These are phyloP conservation scores for Pseudogymnoascus sp. DNA, from an alignment of 2,329 filamentous ascomycete species.

Conservation along the genomic window DNA sequence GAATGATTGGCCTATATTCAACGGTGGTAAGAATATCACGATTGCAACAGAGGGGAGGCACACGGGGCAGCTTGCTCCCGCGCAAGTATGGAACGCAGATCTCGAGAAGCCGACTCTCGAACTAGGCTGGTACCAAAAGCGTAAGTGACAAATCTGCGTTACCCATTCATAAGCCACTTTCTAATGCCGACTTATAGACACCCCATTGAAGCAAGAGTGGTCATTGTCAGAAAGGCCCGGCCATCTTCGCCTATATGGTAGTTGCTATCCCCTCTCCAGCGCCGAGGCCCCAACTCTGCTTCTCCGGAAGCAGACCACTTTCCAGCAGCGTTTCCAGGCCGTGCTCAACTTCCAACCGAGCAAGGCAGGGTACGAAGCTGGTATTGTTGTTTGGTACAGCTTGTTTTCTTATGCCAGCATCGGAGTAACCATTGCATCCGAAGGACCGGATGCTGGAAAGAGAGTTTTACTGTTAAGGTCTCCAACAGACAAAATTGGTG, in stretches of 20 bases:
- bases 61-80: slow-evolving; percentile 16
- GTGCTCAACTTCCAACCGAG: slow-evolving; percentile 40
- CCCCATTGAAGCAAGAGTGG: slow-evolving; percentile 40
- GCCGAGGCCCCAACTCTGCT: slow-evolving; percentile 46
- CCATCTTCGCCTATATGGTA: slow-evolving; percentile 42
- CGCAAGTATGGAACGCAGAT: slow-evolving; percentile 31
- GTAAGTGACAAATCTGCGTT: slow-evolving; percentile 14
- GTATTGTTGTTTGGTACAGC: slow-evolving; percentile 47
- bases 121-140: slow-evolving; percentile 35
- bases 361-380: slow-evolving; percentile 41
- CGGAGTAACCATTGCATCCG: slow-evolving; percentile 27
- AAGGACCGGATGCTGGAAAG: neutral
- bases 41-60: slow-evolving; percentile 28
- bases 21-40: slow-evolving; percentile 16
- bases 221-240: slow-evolving; percentile 38
- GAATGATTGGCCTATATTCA: slow-evolving; percentile 20
- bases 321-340: slow-evolving; percentile 35
- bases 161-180: neutral
- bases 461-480: neutral
- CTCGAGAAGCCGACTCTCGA: slow-evolving; percentile 28
- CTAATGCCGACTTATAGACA: slow-evolving; percentile 30
- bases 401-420: slow-evolving; percentile 39
- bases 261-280: slow-evolving; percentile 43
- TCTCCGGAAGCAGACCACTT: slow-evolving; percentile 45
- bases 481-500: neutral